These are phyloP conservation scores for Cystofilobasidium bisporidii DNA, from an alignment of 768 basidiomycete genomes.

Conservation along the genomic window DNA sequence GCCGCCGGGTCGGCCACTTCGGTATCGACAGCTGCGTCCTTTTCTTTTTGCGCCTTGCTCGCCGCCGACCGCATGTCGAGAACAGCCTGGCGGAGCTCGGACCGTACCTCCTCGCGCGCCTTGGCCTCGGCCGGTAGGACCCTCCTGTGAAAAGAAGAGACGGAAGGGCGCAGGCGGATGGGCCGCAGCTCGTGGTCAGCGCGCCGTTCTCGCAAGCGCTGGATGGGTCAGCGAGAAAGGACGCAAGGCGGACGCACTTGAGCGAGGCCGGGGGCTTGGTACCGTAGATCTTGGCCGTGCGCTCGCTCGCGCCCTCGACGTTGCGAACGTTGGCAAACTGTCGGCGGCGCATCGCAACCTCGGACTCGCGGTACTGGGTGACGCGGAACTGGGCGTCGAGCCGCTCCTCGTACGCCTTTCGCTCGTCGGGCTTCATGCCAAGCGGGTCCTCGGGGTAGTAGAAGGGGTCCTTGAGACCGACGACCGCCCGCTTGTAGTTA, in stretches of 20 bases:
- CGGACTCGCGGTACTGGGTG: neutral
- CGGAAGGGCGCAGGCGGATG: too few species aligned
- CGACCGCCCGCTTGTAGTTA: constrained; percentile 83
- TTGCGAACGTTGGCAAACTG: neutral
- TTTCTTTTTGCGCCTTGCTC: too few species aligned
- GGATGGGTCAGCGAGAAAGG: too few species aligned
- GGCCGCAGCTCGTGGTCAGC: too few species aligned
- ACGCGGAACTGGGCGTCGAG: constrained; percentile 28
- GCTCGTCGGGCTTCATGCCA: constrained; percentile 35
- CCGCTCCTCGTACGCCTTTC: constrained; percentile 28
- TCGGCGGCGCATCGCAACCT: neutral
- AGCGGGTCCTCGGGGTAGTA: constrained; percentile 59
- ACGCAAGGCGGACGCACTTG: neutral
- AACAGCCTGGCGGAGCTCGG: too few species aligned
- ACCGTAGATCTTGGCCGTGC: neutral
- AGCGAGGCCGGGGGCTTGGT: neutral
- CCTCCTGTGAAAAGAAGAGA: too few species aligned
- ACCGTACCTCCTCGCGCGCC: too few species aligned
- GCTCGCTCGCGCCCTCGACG: neutral
- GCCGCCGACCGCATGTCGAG: neutral
- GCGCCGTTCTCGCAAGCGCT: too few species aligned
- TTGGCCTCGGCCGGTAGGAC: too few species aligned
- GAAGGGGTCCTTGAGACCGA: constrained; percentile 85
- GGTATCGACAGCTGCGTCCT: too few species aligned
- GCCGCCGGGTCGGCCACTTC: too few species aligned